A percentile compares a stretch with the other conserved stretches of the same genome.
phyloP scores from a whole-genome alignment of 2,329 filamentous ascomycete species.

The Penicillium rolfsii region DNA sequence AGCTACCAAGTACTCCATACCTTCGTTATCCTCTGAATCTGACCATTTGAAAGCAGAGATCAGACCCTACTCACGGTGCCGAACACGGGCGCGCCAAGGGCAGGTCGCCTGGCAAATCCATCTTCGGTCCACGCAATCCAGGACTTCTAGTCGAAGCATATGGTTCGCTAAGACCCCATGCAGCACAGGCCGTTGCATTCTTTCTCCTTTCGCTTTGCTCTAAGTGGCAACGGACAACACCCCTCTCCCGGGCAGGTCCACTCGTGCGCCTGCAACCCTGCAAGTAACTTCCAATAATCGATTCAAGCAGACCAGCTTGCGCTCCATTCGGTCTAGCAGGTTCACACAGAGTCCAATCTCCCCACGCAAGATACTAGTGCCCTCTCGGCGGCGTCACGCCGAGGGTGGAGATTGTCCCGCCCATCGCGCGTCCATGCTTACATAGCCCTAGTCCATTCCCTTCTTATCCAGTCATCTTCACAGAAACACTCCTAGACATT shows the following conservation, averaged over 20 bases:
- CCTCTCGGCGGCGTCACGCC: conserved; percentile 8
- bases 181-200: conserved; percentile 14
- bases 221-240: conserved; percentile 14
- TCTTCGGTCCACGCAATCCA: conserved; percentile 20
- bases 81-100: conserved; percentile 6
- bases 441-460: neutral
- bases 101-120: conserved; percentile 8
- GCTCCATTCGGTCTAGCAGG: neutral
- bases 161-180: conserved; percentile 13
- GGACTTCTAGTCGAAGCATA: conserved; percentile 9
- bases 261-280: neutral
- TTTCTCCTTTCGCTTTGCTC: conserved; percentile 7
- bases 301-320: neutral
- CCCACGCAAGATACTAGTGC: conserved; percentile 5
- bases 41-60: conserved; percentile 6
- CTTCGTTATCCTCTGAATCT: neutral
- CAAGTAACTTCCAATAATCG: neutral
- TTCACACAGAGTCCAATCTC: neutral
- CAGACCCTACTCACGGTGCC: conserved; percentile 8
- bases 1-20: neutral
- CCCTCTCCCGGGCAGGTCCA: conserved; percentile 1
- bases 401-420: neutral
- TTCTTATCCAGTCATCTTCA: neutral
- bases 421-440: conserved; percentile 1
- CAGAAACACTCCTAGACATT: neutral